Evolutionary conservation across 192 early-diverging fungal species (phyloP), one percentile per base, ranked within the genome.

Genomic region (Kappamyces sp.): DNA sequence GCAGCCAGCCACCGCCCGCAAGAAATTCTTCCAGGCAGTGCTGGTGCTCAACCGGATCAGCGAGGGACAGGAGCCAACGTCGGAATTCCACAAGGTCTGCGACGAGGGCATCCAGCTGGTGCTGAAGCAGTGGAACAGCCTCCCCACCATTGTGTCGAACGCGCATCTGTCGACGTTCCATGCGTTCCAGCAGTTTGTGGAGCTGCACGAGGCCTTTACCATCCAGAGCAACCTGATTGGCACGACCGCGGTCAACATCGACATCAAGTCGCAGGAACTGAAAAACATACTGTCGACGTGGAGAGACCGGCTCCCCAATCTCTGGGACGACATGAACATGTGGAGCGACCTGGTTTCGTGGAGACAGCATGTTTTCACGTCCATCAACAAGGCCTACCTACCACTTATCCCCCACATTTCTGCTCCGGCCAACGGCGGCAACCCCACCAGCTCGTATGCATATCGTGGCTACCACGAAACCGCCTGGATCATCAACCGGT

Each of bases 401-500:
- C 95, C 93, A 1, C 73, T 97, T n/a, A 74, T 83, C 35, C 69
- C 73, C n/a, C 69, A 67, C 31, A 62, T 78, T 1, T 67, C 64
- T 31, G 41, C 61, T 36, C 70, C 70, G 49, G 47, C 49, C 40
- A 50, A 60, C 32, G 72, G 60, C 32, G 62, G 61, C 7, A 72
- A 72, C 49, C 76, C 74, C 31, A 76, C 83, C 1, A 87, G 90
- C 60, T 93, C 94, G 37, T 91, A 87, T 62, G 92, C 94, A 0
- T 98, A 93, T 70, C 86, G 94, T 15, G 97, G 97, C 31, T 95
- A 94, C 71, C 97, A 99, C 70, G 95, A 99, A 70, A 98, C 94
- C 35, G 97, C 97, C 2, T 99, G 97, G 97, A 98, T 96, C 35
- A 98, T 97, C 76, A 99, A 99, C 66, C 80, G 95, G 41, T 99